Evolutionary conservation across 495 filamentous ascomycete genomes (phyloP).

Genomic region (Penicillium atrosanguineum): DNA sequence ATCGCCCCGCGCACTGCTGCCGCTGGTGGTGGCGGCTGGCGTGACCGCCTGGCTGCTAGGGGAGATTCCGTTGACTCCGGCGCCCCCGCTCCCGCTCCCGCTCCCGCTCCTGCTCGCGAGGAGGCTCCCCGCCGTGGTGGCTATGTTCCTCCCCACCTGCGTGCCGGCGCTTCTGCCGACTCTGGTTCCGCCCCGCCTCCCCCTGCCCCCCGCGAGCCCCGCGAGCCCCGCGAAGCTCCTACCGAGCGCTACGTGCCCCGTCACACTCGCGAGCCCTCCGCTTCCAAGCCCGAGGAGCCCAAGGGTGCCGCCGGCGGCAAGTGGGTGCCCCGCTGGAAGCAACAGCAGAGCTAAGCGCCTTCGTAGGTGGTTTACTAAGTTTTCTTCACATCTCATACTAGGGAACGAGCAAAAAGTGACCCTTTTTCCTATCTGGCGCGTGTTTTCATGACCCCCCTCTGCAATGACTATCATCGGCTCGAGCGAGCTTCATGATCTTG

Average conservation of each 20-base stretch:
- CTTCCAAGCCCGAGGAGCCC: constrained; percentile 33
- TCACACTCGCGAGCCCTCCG: constrained; percentile 35
- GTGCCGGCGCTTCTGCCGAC: constrained; percentile 30
- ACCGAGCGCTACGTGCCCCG: constrained; percentile 40
- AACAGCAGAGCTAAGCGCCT: constrained; percentile 36
- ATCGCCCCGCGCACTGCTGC: constrained; percentile 54
- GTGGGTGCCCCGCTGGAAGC: constrained; percentile 48
- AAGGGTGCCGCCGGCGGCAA: constrained; percentile 28
- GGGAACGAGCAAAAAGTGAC: constrained; percentile 30
- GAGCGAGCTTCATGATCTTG: constrained; percentile 13
- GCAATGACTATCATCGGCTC: constrained; percentile 33
- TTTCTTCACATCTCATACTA: constrained; percentile 21
- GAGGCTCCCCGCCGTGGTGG: constrained; percentile 38
- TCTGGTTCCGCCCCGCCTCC: constrained; percentile 34
- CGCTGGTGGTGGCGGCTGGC: constrained; percentile 69
- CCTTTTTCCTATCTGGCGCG: constrained; percentile 28
- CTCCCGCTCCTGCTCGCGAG: constrained; percentile 28
- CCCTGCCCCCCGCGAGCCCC: constrained; percentile 11
- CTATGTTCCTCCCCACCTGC: constrained; percentile 52
- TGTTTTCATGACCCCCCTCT: constrained; percentile 28
- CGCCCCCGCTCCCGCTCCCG: constrained; percentile 22
- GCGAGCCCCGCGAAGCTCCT: constrained; percentile 23
- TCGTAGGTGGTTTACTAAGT: constrained; percentile 9
- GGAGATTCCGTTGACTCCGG: constrained; percentile 33
- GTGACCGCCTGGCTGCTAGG: constrained; percentile 78